These are phyloP conservation scores for Fistulinella staudtii DNA, from an alignment of 1,284 basidiomycete genomes.

Conservation along the genomic window DNA sequence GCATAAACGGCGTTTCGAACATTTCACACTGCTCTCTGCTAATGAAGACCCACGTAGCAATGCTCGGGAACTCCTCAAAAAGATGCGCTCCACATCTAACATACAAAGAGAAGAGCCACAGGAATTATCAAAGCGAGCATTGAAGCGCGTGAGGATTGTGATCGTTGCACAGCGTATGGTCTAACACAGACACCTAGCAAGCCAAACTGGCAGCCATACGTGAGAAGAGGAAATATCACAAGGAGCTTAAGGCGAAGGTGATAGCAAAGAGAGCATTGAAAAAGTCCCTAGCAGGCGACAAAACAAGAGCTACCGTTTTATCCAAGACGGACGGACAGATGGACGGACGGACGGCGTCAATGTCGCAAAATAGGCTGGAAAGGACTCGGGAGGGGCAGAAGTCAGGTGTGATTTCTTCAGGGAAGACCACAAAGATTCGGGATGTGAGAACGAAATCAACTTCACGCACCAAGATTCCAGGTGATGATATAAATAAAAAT, in stretches of 20 bases:
- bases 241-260: conserved; percentile 32
- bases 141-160: conserved; percentile 46
- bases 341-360: neutral
- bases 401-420: conserved; percentile 1
- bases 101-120: conserved; percentile 6
- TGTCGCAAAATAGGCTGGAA: conserved; percentile 1
- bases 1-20: conserved; percentile 56
- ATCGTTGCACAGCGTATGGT: neutral
- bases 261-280: conserved; percentile 22
- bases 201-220: conserved; percentile 36
- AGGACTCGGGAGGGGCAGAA: conserved; percentile 18
- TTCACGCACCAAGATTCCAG: conserved; percentile 1
- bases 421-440: neutral
- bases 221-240: conserved; percentile 38
- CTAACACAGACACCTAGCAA: conserved; percentile 36
- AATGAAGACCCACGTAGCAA: conserved; percentile 40
- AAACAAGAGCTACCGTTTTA: neutral
- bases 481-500: conserved; percentile 2
- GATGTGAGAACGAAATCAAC: conserved; percentile 2
- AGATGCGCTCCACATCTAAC: conserved; percentile 20
- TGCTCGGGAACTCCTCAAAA: conserved; percentile 46
- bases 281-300: neutral
- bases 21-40: conserved; percentile 42
- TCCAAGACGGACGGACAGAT: conserved; percentile 2
- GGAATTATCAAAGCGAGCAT: conserved; percentile 48